Percentiles rank a stretch among this genome's conserved stretches.
phyloP scores from a whole-genome alignment of 73 alveolate species.

The Paramecium sonneborni region DNA sequence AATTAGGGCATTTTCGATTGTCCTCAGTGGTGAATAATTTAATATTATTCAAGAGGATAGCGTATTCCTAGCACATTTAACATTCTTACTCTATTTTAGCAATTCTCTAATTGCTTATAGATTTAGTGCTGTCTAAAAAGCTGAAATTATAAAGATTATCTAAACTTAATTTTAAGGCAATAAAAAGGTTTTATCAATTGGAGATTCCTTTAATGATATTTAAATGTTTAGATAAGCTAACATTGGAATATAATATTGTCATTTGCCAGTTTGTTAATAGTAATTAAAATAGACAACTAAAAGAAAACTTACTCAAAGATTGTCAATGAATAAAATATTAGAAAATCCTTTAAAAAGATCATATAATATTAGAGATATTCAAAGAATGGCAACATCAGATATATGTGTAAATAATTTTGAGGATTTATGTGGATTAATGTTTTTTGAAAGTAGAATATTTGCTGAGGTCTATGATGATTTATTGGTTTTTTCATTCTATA shows the following conservation, averaged over 20 bases:
- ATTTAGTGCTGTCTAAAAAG: constrained; percentile 19
- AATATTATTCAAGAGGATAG: not conserved
- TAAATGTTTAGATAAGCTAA: constrained; percentile 25
- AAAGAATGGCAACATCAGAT: constrained; percentile 15
- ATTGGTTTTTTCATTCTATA: constrained; percentile 11
- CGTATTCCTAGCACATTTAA: constrained; percentile 19
- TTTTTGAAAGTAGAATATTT: constrained; percentile 34
- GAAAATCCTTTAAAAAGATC: constrained; percentile 11
- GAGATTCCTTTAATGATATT: constrained; percentile 17
- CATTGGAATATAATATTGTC: not conserved
- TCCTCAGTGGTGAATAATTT: constrained; percentile 53
- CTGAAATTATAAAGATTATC: constrained; percentile 21
- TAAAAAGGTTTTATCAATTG: constrained; percentile 39
- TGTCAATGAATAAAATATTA: not conserved
- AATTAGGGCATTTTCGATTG: not conserved
- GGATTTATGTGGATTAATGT: not conserved
- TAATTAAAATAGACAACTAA: not conserved
- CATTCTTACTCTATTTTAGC: constrained; percentile 29
- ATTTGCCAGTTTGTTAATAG: not conserved
- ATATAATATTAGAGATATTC: not conserved
- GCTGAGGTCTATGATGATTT: constrained; percentile 54
- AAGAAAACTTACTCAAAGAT: constrained; percentile 31
- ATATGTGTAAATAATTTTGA: not conserved
- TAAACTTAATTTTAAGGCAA: constrained; percentile 40
- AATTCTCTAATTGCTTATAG: constrained; percentile 42